Percentiles rank a stretch among this genome's conserved stretches.
phyloP scores from a whole-genome alignment of 1,284 basidiomycete genomes.

The Cystobasidium pallidum region DNA sequence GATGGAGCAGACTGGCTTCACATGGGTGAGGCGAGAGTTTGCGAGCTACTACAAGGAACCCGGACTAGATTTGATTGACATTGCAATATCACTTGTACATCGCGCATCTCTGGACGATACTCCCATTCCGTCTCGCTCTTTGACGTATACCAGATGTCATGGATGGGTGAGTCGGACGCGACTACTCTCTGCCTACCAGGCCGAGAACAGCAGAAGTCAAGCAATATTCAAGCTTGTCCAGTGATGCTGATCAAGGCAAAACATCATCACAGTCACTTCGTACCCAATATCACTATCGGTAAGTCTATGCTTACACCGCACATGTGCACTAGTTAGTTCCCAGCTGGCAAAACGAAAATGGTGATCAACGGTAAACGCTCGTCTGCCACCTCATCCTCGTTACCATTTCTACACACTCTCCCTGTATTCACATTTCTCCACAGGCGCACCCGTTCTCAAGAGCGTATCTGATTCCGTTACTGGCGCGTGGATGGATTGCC shows the following conservation, averaged over 20 bases:
- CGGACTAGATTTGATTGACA: no score
- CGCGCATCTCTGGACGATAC: no score
- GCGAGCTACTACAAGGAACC: neutral
- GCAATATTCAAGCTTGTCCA: no score
- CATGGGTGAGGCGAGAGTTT: slow-evolving; percentile 71
- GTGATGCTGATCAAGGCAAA: no score
- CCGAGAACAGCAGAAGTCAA: no score
- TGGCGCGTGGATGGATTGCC: slow-evolving; percentile 99
- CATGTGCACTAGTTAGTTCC: no score
- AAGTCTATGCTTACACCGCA: slow-evolving; percentile 31
- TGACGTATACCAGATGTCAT: slow-evolving; percentile 73
- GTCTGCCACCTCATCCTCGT: neutral
- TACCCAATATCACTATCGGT: slow-evolving; percentile 98
- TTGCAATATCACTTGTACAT: no score
- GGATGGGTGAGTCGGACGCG: slow-evolving; percentile 74
- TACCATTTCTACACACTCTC: no score
- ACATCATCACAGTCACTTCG: slow-evolving; percentile 75
- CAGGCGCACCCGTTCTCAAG: slow-evolving; percentile 85
- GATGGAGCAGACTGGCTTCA: slow-evolving; percentile 93
- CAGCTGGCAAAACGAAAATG: no score
- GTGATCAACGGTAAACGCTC: no score
- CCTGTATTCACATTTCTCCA: slow-evolving; percentile 19
- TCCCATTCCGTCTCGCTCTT: neutral
- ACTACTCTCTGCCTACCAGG: slow-evolving; percentile 1
- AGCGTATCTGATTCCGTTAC: slow-evolving; percentile 88